Percentiles rank a stretch among this genome's conserved stretches.
Conservation (phyloP, 495 filamentous ascomycete genomes). For the Aspergillus nidulans region DNA sequence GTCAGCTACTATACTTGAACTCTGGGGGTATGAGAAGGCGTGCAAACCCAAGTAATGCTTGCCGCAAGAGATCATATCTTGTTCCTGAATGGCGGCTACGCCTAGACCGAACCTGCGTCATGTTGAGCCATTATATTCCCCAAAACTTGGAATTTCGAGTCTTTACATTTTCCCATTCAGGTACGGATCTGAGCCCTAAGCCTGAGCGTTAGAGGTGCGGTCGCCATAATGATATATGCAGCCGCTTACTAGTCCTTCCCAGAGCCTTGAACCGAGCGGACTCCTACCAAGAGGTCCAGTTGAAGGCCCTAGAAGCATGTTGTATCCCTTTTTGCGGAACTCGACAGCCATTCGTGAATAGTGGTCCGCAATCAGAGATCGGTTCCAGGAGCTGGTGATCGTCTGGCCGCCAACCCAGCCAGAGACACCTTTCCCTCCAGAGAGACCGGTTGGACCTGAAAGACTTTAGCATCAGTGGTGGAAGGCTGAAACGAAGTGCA, state of each 20-base stretch:
- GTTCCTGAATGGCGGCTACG: neutral
- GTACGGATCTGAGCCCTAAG: neutral
- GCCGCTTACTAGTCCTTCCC: conserved; percentile 78
- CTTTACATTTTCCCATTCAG: neutral
- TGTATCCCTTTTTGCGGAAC: conserved; percentile 51
- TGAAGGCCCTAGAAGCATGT: conserved; percentile 52
- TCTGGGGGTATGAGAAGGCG: too few relatives aligned
- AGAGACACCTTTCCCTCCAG: neutral
- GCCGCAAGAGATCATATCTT: conserved; percentile 36
- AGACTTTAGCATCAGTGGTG: neutral
- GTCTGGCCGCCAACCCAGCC: neutral
- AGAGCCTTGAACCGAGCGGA: conserved; percentile 76
- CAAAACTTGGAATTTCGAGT: neutral
- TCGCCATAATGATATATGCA: neutral
- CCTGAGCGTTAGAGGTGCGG: neutral
- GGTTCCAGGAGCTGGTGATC: neutral
- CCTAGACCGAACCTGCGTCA: neutral
- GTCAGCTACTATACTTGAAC: neutral
- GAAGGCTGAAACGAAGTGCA: neutral
- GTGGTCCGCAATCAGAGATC: neutral
- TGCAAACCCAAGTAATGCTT: conserved; percentile 56
- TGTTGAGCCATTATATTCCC: too few relatives aligned
- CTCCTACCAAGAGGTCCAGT: conserved; percentile 65
- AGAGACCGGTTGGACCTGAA: neutral
- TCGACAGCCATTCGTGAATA: conserved; percentile 48